Conservation (phyloP, 2,329 filamentous ascomycete species). For the Calycina marina region DNA sequence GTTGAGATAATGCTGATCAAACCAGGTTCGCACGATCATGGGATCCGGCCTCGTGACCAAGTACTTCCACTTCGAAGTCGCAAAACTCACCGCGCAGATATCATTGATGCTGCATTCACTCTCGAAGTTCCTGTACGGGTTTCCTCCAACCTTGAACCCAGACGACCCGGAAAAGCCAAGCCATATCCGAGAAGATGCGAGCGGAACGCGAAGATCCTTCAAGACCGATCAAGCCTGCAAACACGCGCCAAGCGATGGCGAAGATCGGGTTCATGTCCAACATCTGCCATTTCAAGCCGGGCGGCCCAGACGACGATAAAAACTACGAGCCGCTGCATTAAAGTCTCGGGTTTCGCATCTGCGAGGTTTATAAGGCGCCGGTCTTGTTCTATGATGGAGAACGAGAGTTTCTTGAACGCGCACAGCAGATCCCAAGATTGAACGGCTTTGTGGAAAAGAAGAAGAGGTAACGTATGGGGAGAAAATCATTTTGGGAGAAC, state of each 20-base stretch:
- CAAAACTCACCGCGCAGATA: slow-evolving; percentile 36
- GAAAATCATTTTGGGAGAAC: not conserved
- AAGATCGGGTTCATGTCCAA: slow-evolving; percentile 14
- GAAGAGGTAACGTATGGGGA: slow-evolving; percentile 1
- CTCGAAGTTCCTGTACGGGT: slow-evolving; percentile 10
- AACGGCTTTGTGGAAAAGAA: slow-evolving; percentile 4
- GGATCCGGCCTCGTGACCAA: slow-evolving; percentile 7
- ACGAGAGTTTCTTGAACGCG: not conserved
- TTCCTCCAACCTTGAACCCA: slow-evolving; percentile 1
- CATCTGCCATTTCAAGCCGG: slow-evolving; percentile 12
- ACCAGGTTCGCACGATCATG: slow-evolving; percentile 11
- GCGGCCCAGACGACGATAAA: slow-evolving; percentile 7
- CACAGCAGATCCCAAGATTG: slow-evolving; percentile 2
- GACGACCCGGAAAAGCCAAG: slow-evolving; percentile 1
- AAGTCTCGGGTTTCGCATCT: slow-evolving; percentile 11
- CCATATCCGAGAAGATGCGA: not conserved
- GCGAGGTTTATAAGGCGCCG: slow-evolving; percentile 7
- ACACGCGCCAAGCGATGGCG: slow-evolving; percentile 4
- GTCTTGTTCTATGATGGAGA: slow-evolving; percentile 11
- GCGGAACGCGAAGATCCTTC: not conserved
- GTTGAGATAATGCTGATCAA: slow-evolving; percentile 7
- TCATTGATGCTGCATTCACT: slow-evolving; percentile 22
- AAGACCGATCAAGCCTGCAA: slow-evolving; percentile 1
- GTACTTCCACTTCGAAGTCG: slow-evolving; percentile 28
- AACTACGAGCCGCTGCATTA: slow-evolving; percentile 4